Evolutionary conservation across 2,329 filamentous ascomycete species (phyloP).

Genomic region (Trichoderma pleuroti): DNA sequence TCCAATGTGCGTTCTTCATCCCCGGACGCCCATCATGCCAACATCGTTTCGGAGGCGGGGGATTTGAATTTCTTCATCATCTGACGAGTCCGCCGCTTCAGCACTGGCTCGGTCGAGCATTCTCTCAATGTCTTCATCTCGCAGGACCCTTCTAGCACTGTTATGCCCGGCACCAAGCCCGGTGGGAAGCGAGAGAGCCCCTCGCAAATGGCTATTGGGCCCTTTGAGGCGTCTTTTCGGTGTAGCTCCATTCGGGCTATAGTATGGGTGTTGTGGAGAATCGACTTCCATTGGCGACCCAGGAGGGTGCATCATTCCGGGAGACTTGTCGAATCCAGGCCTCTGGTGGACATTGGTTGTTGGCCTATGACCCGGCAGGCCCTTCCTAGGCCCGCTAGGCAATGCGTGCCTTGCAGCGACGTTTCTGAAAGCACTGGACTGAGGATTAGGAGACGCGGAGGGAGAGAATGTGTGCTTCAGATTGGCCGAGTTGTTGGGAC

Average conservation of each 20-base stretch:
- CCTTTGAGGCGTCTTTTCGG: constrained; percentile 45
- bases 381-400: constrained; percentile 50
- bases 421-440: constrained; percentile 20
- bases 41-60: constrained; percentile 34
- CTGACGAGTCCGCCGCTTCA: constrained; percentile 51
- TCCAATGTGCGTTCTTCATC: background rate
- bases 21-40: constrained; percentile 29
- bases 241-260: constrained; percentile 34
- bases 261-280: constrained; percentile 32
- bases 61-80: constrained; percentile 55
- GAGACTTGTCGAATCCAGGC: constrained; percentile 47
- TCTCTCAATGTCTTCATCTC: constrained; percentile 55
- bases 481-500: constrained; percentile 66
- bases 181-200: constrained; percentile 46
- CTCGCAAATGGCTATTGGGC: constrained; percentile 34
- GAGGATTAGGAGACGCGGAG: constrained; percentile 35
- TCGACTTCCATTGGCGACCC: constrained; percentile 48
- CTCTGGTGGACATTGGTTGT: constrained; percentile 39
- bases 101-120: constrained; percentile 54
- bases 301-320: constrained; percentile 33
- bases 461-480: constrained; percentile 54
- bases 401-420: constrained; percentile 35
- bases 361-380: constrained; percentile 48
- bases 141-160: constrained; percentile 37
- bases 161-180: constrained; percentile 44